phyloP scores from a whole-genome alignment of 83 land plant genomes.

The Diphasiastrum complanatum region DNA sequence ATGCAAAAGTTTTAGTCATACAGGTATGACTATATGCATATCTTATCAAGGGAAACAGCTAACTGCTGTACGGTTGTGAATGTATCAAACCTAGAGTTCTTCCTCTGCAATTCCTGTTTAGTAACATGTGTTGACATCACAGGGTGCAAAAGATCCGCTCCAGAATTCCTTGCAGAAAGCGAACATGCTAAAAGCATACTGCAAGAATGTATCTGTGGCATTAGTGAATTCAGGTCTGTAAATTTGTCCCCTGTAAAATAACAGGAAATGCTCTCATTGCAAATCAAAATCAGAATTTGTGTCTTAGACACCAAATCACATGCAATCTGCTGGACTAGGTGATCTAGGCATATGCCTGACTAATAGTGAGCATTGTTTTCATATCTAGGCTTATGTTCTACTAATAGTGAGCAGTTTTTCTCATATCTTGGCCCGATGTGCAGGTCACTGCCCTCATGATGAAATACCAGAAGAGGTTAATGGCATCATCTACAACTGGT shows the following conservation, averaged over 20 bases:
- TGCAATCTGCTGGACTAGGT: too few relatives aligned
- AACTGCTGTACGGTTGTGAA: too few relatives aligned
- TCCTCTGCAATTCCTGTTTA: too few relatives aligned
- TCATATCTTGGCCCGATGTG: not conserved
- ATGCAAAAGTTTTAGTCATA: constrained; percentile 39
- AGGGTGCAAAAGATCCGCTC: constrained; percentile 33
- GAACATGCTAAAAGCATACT: constrained; percentile 22
- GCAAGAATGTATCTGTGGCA: constrained; percentile 22
- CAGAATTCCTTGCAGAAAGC: constrained; percentile 15
- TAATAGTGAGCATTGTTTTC: too few relatives aligned
- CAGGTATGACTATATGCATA: constrained; percentile 34
- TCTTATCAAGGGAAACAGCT: too few relatives aligned
- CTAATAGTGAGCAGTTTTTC: not conserved
- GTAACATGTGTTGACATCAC: not conserved
- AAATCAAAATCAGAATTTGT: not conserved
- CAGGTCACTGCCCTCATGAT: constrained; percentile 77
- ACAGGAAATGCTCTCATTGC: not conserved
- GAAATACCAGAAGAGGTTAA: constrained; percentile 63
- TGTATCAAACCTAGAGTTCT: too few relatives aligned
- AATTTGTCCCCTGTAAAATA: not conserved
- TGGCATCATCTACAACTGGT: constrained; percentile 39
- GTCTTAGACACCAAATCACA: not conserved
- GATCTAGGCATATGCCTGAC: too few relatives aligned
- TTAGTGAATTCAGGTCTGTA: constrained; percentile 31
- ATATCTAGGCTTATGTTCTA: not conserved